These are phyloP conservation scores for Pythium graminicola DNA, from an alignment of 352 stramenopile genomes.

Conservation along the genomic window DNA sequence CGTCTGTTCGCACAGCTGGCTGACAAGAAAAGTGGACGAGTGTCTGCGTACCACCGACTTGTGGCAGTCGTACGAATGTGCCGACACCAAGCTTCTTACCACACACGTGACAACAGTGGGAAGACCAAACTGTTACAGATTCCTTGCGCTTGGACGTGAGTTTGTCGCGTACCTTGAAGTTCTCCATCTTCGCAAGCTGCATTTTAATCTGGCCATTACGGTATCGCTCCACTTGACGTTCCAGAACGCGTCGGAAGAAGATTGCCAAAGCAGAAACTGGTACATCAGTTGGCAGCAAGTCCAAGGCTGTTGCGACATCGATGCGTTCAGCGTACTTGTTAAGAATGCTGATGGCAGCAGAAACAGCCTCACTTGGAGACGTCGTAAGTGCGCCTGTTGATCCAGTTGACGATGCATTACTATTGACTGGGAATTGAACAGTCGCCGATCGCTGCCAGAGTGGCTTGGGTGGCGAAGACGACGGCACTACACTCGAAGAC, in stretches of 20 bases:
- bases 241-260: slow-evolving; percentile 70
- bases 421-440: slow-evolving; percentile 10
- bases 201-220: slow-evolving; percentile 82
- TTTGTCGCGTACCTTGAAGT: slow-evolving; percentile 68
- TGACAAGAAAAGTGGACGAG: slow-evolving; percentile 78
- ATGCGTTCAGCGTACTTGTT: slow-evolving; percentile 83
- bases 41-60: slow-evolving; percentile 21
- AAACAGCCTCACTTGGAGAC: slow-evolving; percentile 50
- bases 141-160: slow-evolving; percentile 60
- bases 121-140: slow-evolving; percentile 69
- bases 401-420: background rate
- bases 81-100: slow-evolving; percentile 60
- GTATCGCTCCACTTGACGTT: slow-evolving; percentile 63
- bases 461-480: slow-evolving; percentile 25
- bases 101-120: slow-evolving; percentile 64
- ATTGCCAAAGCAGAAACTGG: slow-evolving; percentile 35
- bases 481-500: slow-evolving; percentile 9
- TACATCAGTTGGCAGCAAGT: slow-evolving; percentile 60
- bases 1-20: slow-evolving; percentile 22
- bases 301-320: slow-evolving; percentile 67
- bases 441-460: slow-evolving; percentile 28
- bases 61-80: slow-evolving; percentile 63
- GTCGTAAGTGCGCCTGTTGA: slow-evolving; percentile 8
- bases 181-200: slow-evolving; percentile 85
- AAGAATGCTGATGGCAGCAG: slow-evolving; percentile 61